phyloP scores from a whole-genome alignment of 2,329 filamentous ascomycete species.

The Talaromyces piceae region DNA sequence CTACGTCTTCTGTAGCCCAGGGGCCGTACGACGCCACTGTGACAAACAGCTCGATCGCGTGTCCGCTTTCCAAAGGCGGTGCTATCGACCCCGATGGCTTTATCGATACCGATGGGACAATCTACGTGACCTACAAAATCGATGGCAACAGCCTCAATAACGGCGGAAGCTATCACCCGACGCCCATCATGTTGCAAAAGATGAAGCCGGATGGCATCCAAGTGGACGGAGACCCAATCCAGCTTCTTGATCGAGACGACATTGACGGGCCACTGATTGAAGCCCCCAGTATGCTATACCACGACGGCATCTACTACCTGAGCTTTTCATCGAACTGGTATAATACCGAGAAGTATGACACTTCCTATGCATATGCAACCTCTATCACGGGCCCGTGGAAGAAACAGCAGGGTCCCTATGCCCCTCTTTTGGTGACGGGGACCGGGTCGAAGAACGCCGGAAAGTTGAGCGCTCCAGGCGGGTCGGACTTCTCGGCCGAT shows the following conservation, averaged over 20 bases:
- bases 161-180: constrained; percentile 37
- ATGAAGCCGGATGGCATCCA: constrained; percentile 44
- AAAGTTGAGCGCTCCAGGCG: constrained; percentile 22
- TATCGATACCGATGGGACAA: constrained; percentile 41
- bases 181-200: constrained; percentile 52
- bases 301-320: constrained; percentile 45
- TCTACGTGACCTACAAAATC: constrained; percentile 56
- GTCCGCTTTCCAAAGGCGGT: constrained; percentile 45
- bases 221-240: constrained; percentile 40
- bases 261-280: constrained; percentile 52
- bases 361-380: constrained; percentile 46
- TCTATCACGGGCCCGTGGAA: constrained; percentile 22
- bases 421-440: constrained; percentile 22
- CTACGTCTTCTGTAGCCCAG: constrained; percentile 37
- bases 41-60: constrained; percentile 40
- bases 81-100: constrained; percentile 55
- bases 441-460: constrained; percentile 17
- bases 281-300: constrained; percentile 44
- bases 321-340: constrained; percentile 53
- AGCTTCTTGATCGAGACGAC: constrained; percentile 52
- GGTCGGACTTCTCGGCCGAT: constrained; percentile 21
- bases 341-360: constrained; percentile 45
- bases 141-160: constrained; percentile 49
- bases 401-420: constrained; percentile 15
- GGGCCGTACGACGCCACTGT: constrained; percentile 43